Evolutionary conservation across 345 rosid species (phyloP).

Genomic region (Murraya koenigii): DNA sequence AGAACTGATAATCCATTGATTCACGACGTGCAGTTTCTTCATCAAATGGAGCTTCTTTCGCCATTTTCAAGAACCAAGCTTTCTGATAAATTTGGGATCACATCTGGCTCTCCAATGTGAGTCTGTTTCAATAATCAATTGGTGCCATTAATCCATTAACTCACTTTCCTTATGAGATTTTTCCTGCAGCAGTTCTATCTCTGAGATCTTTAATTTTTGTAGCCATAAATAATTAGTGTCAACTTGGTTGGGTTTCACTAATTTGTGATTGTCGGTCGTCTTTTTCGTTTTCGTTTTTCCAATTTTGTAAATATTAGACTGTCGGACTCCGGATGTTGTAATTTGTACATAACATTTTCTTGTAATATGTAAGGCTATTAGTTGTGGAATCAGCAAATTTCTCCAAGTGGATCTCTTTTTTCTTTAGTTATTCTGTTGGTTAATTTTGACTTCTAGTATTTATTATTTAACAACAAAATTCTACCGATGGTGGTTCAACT

Average conservation of each 20-base stretch:
- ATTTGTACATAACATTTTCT: neutral
- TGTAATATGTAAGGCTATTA: neutral
- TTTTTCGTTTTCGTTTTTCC: neutral
- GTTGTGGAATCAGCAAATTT: too few relatives aligned
- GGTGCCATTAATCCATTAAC: neutral
- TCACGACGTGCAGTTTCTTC: conserved; percentile 62
- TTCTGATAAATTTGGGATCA: conserved; percentile 37
- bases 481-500: too few relatives aligned
- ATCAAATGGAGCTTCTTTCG: conserved; percentile 63
- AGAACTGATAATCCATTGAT: conserved; percentile 72
- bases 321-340: neutral
- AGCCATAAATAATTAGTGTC: neutral
- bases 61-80: conserved; percentile 56
- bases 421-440: too few relatives aligned
- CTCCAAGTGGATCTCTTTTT: neutral
- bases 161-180: neutral
- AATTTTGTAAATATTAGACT: neutral
- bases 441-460: too few relatives aligned
- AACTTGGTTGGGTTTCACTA: neutral
- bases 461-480: too few relatives aligned
- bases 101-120: conserved; percentile 35
- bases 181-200: neutral
- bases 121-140: neutral
- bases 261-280: neutral
- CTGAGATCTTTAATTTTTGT: neutral